phyloP scores from a whole-genome alignment of 495 filamentous ascomycete genomes.

The Aspergillus homomorphus region DNA sequence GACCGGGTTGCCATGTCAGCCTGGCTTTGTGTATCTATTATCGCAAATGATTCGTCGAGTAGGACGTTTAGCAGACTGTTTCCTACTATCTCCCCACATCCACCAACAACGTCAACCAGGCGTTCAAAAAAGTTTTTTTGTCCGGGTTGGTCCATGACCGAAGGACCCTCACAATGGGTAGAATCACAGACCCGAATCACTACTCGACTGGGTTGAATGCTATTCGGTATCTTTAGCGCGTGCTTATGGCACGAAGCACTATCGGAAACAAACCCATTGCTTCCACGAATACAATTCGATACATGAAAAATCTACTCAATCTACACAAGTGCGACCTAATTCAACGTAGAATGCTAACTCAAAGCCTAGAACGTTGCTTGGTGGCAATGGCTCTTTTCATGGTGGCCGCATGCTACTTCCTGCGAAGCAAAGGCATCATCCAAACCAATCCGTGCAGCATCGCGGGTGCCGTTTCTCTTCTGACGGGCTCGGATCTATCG shows the following conservation, averaged over 20 bases:
- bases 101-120: background rate
- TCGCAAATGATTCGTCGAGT: too few relatives aligned
- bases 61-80: too few relatives aligned
- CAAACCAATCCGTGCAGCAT: constrained; percentile 30
- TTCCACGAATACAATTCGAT: constrained; percentile 1
- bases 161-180: background rate
- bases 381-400: constrained; percentile 20
- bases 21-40: too few relatives aligned
- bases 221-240: constrained; percentile 10
- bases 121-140: constrained; percentile 9
- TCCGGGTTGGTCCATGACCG: constrained; percentile 4
- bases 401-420: constrained; percentile 19
- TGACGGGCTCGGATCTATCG: constrained; percentile 24
- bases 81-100: background rate
- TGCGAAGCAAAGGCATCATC: constrained; percentile 25
- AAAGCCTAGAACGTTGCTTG: constrained; percentile 32
- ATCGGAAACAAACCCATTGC: constrained; percentile 3
- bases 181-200: background rate
- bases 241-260: constrained; percentile 8
- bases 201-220: background rate
- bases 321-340: constrained; percentile 15
- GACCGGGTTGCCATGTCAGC: too few relatives aligned
- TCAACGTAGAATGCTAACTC: constrained; percentile 29
- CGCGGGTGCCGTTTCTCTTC: constrained; percentile 26
- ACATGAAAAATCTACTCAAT: constrained; percentile 7